Conservation (phyloP, 2,329 filamentous ascomycete species). For the Neurospora crassa region DNA sequence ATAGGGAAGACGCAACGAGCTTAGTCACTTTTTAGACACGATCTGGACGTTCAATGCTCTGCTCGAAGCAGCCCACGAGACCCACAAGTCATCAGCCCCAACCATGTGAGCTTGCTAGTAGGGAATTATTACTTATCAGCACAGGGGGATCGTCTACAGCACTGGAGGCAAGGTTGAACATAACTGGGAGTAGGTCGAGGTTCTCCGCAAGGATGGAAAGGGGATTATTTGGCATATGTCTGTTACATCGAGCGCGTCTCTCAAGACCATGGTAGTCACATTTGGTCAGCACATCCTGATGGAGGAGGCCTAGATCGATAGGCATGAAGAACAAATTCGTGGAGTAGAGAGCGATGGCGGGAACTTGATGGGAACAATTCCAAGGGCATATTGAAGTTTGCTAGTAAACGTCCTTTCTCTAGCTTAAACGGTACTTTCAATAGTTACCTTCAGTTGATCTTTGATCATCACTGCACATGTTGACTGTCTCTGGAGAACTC, state of each 20-base stretch:
- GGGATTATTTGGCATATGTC: neutral
- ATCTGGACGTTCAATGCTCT: neutral
- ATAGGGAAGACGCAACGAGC: neutral
- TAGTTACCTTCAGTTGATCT: no score
- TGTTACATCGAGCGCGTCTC: neutral
- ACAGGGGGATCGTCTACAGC: neutral
- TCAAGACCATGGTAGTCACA: fast-evolving
- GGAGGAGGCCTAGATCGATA: neutral
- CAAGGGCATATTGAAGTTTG: neutral
- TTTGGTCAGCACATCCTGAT: neutral
- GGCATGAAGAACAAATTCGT: neutral
- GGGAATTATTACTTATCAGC: neutral
- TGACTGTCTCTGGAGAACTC: neutral
- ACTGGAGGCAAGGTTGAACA: neutral
- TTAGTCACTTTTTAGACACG: neutral
- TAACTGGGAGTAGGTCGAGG: neutral
- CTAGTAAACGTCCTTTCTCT: neutral
- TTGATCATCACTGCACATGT: neutral
- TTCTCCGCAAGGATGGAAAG: neutral
- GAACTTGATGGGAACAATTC: neutral
- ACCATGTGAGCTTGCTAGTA: fast-evolving
- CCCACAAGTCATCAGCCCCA: neutral
- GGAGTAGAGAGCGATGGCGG: neutral
- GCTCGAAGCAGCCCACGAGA: neutral
- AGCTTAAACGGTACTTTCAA: neutral